These are phyloP conservation scores for Dendryphion nanum DNA, from an alignment of 2,329 filamentous ascomycete species.

Conservation along the genomic window DNA sequence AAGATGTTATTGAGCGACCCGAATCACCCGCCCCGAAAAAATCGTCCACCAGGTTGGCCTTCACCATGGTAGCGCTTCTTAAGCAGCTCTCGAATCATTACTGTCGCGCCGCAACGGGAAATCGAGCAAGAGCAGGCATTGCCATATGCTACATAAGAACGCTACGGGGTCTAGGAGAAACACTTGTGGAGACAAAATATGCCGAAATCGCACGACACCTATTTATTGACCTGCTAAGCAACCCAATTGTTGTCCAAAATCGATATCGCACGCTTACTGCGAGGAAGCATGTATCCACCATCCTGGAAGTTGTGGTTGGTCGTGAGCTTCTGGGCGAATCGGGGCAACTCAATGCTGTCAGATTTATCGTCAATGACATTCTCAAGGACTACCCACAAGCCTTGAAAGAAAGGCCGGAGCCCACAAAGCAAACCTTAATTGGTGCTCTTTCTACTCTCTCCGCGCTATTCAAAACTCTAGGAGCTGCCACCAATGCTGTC, in stretches of 20 bases:
- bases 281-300: slow-evolving; percentile 77
- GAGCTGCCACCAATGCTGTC: slow-evolving; percentile 75
- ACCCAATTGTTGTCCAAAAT: slow-evolving; percentile 73
- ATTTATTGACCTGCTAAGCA: slow-evolving; percentile 75
- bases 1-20: slow-evolving; percentile 64
- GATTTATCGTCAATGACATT: slow-evolving; percentile 78
- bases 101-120: slow-evolving; percentile 72
- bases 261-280: slow-evolving; percentile 84
- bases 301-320: slow-evolving; percentile 82
- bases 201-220: slow-evolving; percentile 77
- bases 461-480: slow-evolving; percentile 74
- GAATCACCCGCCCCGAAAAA: slow-evolving; percentile 76
- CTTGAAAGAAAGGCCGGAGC: slow-evolving; percentile 82
- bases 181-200: slow-evolving; percentile 80
- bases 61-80: slow-evolving; percentile 76
- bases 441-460: slow-evolving; percentile 76
- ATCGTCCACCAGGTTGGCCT: slow-evolving; percentile 64
- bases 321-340: slow-evolving; percentile 82
- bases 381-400: slow-evolving; percentile 94
- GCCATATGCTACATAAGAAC: slow-evolving; percentile 84
- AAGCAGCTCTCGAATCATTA: slow-evolving; percentile 80
- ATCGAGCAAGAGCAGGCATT: slow-evolving; percentile 77
- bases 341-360: slow-evolving; percentile 80
- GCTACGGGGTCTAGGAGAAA: slow-evolving; percentile 74
- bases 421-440: slow-evolving; percentile 80